Conservation (phyloP, 768 basidiomycete genomes). For the Mycena sanguinolenta region DNA sequence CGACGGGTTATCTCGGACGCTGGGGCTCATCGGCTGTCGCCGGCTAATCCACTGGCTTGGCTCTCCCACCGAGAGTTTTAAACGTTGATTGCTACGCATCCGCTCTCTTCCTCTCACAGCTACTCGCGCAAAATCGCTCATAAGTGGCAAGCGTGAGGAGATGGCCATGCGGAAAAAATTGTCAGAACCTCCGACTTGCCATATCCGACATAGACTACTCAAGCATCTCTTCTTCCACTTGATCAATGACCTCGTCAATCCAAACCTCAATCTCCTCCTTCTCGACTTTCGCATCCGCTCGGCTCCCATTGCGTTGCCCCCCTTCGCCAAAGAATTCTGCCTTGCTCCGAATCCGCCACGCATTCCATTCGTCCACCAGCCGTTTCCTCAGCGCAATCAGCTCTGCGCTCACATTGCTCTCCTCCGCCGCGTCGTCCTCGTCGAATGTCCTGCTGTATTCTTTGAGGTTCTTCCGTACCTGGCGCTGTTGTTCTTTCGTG, state of each 20-base stretch:
- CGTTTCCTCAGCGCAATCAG: constrained; percentile 90
- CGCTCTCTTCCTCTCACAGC: constrained; percentile 6
- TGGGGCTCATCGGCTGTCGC: not conserved
- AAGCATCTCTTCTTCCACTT: constrained; percentile 85
- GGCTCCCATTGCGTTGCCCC: constrained; percentile 52
- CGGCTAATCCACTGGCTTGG: not conserved
- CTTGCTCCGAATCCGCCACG: constrained; percentile 86
- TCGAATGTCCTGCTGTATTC: constrained; percentile 95
- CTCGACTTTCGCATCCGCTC: constrained; percentile 56
- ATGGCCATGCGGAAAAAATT: constrained; percentile 5
- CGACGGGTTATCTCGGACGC: constrained; percentile 8
- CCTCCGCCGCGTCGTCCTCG: constrained; percentile 96
- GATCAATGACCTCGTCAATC: constrained; percentile 94
- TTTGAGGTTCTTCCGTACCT: constrained; percentile 88
- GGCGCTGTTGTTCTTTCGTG: constrained; percentile 88
- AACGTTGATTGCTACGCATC: constrained; percentile 16
- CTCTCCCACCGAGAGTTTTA: constrained; percentile 12
- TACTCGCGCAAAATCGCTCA: not conserved
- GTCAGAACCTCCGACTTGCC: constrained; percentile 21
- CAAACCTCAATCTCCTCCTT: constrained; percentile 95
- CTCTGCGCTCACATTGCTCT: constrained; percentile 95
- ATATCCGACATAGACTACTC: constrained; percentile 52
- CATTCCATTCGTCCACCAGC: constrained; percentile 98
- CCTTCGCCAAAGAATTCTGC: constrained; percentile 73
- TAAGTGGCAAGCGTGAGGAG: constrained; percentile 14